Base-by-base conservation (phyloP, 345 rosid species). In the Aegle marmelos region DNA sequence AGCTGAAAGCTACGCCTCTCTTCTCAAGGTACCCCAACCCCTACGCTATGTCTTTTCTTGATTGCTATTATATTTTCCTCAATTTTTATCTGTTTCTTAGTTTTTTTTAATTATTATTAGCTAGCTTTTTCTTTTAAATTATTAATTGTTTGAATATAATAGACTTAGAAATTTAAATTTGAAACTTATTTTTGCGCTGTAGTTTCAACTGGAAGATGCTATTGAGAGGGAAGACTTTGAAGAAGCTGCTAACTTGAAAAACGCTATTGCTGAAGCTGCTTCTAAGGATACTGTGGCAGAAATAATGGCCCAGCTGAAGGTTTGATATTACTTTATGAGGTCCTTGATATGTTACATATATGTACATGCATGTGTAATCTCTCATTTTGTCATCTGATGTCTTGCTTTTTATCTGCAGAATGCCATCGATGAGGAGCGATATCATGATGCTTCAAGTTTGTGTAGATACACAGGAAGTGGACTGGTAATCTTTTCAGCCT, bases 161-260 rank as follows among this genome's bases (percentile, higher is more conserved):
- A 28, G 57, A 70, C 24, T 30, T n/a, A 30, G 28, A 30, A 25
- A n/a, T 60, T 21, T 19, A 45, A 63, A 10, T 77, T 21, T 19
- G 41, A 59, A 37, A 10, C 17, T 74, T 65, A 74, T 64, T 28
- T 36, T 2, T 25, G 72, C n/a, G 72, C 76, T 66, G 31, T 86
- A 94, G 99, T 86, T 87, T 80, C 97, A 95, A 90, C 98, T 95
- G 76, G 93, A 91, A 79, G 97, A 95, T 45, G 98, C 98, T 19
- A 85, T 93, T 41, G 94, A 92, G 85, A 93, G 84, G 80, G 92
- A 95, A 86, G 97, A 95, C 79, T 95, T 93, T 82, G 86, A 82
- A 76, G 98, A 93, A 81, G 99, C 99, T 56, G 93, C 90, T 6
- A 92, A 88, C 80, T 82, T 92, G 83, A 95, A 95, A 82, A 78